Conservation (phyloP, 192 early-diverging fungal species). For the Coemansia sp. region DNA sequence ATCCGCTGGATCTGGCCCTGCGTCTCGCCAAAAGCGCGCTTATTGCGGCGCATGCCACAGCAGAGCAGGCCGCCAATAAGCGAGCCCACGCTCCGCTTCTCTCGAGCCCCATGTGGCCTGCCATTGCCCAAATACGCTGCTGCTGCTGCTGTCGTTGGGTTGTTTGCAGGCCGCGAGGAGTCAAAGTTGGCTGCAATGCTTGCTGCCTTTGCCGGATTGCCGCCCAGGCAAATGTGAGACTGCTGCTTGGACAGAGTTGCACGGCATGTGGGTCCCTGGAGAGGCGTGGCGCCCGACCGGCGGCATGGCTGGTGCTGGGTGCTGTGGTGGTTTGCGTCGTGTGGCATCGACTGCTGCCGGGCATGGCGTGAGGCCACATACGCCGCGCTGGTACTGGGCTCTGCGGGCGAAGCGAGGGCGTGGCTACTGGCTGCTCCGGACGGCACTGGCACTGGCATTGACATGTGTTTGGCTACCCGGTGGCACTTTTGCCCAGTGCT, state of each 20-base stretch:
- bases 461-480: constrained; percentile 25
- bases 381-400: not conserved
- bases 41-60: not conserved
- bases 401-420: not conserved
- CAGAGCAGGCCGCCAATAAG: not conserved
- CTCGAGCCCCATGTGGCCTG: not conserved
- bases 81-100: not conserved
- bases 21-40: not conserved
- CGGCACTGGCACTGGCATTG: constrained; percentile 20
- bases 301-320: not conserved
- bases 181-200: not conserved
- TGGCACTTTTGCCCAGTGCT: not conserved
- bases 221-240: not conserved
- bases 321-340: not conserved
- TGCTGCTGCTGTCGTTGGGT: not conserved
- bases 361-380: not conserved
- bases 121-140: not conserved
- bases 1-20: constrained; percentile 39
- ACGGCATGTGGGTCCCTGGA: too few relatives aligned
- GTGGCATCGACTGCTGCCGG: constrained; percentile 2
- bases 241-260: not conserved
- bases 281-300: not conserved
- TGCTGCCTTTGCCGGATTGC: not conserved
- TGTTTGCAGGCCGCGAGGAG: not conserved
- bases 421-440: not conserved